phyloP scores from a whole-genome alignment of 257 asterid species.

The Coffea canephora region DNA sequence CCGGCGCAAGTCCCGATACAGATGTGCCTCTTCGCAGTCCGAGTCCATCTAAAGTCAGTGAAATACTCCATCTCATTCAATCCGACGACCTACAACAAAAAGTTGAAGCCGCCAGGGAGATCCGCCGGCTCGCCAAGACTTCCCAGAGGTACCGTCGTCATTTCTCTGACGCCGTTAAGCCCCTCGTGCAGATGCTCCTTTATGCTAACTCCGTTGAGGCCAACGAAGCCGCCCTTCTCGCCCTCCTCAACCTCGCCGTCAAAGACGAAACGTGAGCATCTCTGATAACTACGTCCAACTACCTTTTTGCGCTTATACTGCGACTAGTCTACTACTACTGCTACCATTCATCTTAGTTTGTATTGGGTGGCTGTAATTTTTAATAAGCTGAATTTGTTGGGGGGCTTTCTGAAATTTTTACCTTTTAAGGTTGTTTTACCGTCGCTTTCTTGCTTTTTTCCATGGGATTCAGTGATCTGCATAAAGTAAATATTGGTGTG shows the following conservation, averaged over 20 bases:
- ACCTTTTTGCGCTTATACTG: background rate
- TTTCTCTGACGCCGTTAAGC: conserved; percentile 57
- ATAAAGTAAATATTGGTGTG: conserved; percentile 14
- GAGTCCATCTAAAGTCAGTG: conserved; percentile 34
- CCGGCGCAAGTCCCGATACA: conserved; percentile 24
- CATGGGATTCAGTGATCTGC: conserved; percentile 41
- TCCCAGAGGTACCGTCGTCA: conserved; percentile 83
- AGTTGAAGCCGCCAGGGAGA: conserved; percentile 75
- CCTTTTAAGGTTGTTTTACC: background rate
- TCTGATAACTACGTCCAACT: background rate
- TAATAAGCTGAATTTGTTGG: background rate
- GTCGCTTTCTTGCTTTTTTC: conserved; percentile 18
- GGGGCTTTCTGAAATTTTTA: conserved; percentile 16
- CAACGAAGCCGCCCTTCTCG: conserved; percentile 71
- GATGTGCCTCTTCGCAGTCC: conserved; percentile 29
- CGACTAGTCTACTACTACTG: background rate
- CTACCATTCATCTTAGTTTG: background rate
- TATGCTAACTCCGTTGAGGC: conserved; percentile 37
- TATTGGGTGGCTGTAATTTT: background rate
- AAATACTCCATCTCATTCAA: conserved; percentile 50
- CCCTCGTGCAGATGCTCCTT: conserved; percentile 74
- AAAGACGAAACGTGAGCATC: conserved; percentile 68
- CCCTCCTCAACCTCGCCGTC: conserved; percentile 80
- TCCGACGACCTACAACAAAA: conserved; percentile 45
- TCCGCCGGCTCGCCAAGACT: conserved; percentile 82